These are phyloP conservation scores for Trametes cubensis DNA, from an alignment of 768 basidiomycete genomes.

Conservation along the genomic window DNA sequence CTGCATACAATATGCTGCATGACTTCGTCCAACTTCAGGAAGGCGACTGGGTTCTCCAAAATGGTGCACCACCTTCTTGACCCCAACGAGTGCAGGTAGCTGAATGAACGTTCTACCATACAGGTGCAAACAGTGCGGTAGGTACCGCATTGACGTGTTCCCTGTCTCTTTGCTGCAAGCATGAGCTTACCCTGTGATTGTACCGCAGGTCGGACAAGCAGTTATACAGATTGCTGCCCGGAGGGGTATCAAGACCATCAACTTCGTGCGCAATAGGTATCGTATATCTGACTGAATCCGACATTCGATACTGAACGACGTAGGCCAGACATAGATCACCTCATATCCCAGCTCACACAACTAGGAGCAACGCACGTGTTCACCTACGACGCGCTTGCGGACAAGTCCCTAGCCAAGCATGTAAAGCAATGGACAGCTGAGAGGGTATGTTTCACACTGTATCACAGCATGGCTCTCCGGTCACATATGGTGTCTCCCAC, in stretches of 20 bases:
- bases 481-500: neutral
- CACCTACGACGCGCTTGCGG: constrained; percentile 73
- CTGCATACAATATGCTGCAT: constrained; percentile 81
- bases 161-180: neutral
- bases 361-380: constrained; percentile 79
- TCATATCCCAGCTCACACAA: constrained; percentile 52
- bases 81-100: neutral
- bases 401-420: constrained; percentile 54
- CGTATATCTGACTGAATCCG: neutral
- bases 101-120: neutral
- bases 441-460: constrained; percentile 45
- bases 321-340: constrained; percentile 48
- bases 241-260: constrained; percentile 74
- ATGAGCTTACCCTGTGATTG: neutral
- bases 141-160: too few species aligned
- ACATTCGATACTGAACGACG: neutral
- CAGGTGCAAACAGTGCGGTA: constrained; percentile 69
- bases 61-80: constrained; percentile 52
- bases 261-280: constrained; percentile 76
- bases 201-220: constrained; percentile 71
- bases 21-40: constrained; percentile 64
- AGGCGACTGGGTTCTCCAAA: constrained; percentile 85
- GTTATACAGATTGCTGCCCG: constrained; percentile 85
- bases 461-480: neutral
- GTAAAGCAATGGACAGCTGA: constrained; percentile 67